A percentile compares a stretch with the other conserved stretches of the same genome.
These are phyloP conservation scores for Rhodotorula sp. DNA, from an alignment of 1,284 basidiomycete species.

Conservation along the genomic window DNA sequence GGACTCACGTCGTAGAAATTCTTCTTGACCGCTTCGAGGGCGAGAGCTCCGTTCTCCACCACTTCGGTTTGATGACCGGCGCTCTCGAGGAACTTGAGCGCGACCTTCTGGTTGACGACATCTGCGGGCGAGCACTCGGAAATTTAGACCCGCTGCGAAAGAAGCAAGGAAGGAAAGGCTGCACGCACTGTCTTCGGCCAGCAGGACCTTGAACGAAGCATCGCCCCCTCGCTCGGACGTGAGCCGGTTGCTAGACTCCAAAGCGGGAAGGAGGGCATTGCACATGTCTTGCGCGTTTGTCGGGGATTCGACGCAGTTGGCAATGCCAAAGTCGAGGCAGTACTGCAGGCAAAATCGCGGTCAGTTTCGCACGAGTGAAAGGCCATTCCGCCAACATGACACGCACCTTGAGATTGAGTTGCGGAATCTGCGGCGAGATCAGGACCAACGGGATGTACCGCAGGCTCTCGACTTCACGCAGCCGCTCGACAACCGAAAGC, in stretches of 20 bases:
- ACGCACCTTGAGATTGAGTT: slow-evolving; percentile 46
- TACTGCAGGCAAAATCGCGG: slow-evolving; percentile 17
- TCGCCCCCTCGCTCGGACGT: slow-evolving; percentile 55
- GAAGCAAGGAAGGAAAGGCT: not conserved
- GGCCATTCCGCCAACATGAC: not conserved
- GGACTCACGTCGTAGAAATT: slow-evolving; percentile 61
- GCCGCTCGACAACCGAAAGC: slow-evolving; percentile 75
- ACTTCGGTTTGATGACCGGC: slow-evolving; percentile 96
- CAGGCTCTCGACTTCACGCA: slow-evolving; percentile 89
- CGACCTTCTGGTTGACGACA: slow-evolving; percentile 94
- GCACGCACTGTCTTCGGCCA: slow-evolving; percentile 79
- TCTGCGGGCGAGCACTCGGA: slow-evolving; percentile 48
- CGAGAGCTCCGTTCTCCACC: slow-evolving; percentile 92
- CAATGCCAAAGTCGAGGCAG: slow-evolving; percentile 61
- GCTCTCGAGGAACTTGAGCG: slow-evolving; percentile 95
- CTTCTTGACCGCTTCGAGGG: slow-evolving; percentile 82
- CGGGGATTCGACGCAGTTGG: slow-evolving; percentile 87
- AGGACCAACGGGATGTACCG: slow-evolving; percentile 96
- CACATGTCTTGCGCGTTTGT: slow-evolving; percentile 84
- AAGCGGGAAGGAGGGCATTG: slow-evolving; percentile 86
- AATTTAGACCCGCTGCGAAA: not conserved
- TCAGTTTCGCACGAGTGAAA: not conserved
- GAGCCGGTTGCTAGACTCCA: slow-evolving; percentile 65
- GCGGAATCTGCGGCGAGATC: slow-evolving; percentile 64
- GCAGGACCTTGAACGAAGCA: slow-evolving; percentile 85